Percentiles rank a stretch among this genome's conserved stretches.
phyloP scores from a whole-genome alignment of 148 eudicot species.

The Rhododendron molle region DNA sequence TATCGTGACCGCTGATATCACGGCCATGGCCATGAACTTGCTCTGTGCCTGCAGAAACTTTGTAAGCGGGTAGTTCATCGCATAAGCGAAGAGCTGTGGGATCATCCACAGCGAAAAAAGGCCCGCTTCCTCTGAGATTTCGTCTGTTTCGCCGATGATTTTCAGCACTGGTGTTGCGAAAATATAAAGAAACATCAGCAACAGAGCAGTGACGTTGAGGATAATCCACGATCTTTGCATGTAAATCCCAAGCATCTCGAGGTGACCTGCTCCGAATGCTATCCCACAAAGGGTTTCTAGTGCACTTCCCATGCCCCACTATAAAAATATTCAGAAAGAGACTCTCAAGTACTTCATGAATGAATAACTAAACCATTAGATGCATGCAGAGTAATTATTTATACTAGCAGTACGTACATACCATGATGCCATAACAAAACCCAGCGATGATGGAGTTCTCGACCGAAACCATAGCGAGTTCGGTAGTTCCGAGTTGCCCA shows the following conservation, averaged over 20 bases:
- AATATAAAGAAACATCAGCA: conserved; percentile 11
- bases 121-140: conserved; percentile 27
- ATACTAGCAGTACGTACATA: too few species aligned
- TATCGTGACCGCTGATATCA: conserved; percentile 28
- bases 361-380: background rate
- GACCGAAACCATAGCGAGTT: conserved; percentile 30
- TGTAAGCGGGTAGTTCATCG: conserved; percentile 24
- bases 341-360: background rate
- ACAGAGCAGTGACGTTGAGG: conserved; percentile 11
- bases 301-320: conserved; percentile 38
- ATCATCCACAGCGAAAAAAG: conserved; percentile 27
- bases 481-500: conserved; percentile 32
- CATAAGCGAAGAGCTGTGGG: conserved; percentile 36
- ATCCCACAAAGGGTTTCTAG: conserved; percentile 31
- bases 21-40: conserved; percentile 35
- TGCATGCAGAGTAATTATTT: background rate
- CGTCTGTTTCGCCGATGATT: conserved; percentile 21
- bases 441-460: conserved; percentile 27
- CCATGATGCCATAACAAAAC: conserved; percentile 26
- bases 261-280: conserved; percentile 23
- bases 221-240: conserved; percentile 32
- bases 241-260: conserved; percentile 27
- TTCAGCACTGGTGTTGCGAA: conserved; percentile 17
- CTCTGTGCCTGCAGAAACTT: conserved; percentile 42
- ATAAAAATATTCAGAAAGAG: background rate